Evolutionary conservation across 208 protist species (phyloP).

Genomic region (Trypanosoma vivax): DNA sequence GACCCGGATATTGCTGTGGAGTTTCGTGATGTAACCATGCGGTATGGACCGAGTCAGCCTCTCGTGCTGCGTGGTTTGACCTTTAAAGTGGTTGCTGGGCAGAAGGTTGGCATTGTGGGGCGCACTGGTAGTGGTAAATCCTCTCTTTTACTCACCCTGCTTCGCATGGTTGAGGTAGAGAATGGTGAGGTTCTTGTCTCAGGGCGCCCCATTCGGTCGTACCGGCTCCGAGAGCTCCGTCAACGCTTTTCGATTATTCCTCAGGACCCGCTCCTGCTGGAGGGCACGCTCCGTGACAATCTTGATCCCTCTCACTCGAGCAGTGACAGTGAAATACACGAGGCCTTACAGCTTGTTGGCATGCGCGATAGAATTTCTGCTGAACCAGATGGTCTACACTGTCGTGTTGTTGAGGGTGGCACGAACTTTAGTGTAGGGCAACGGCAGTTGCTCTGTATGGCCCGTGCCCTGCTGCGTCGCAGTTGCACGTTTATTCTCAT

Average conservation of each 20-base stretch:
- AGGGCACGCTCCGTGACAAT: slow-evolving; percentile 69
- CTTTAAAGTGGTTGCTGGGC: slow-evolving; percentile 35
- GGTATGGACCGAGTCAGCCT: slow-evolving; percentile 68
- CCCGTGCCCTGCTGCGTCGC: slow-evolving; percentile 16
- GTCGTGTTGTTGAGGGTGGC: slow-evolving; percentile 21
- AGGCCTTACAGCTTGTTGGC: slow-evolving; percentile 40
- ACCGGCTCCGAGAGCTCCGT: slow-evolving; percentile 48
- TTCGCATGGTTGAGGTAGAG: slow-evolving; percentile 51
- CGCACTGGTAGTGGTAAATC: slow-evolving; percentile 83
- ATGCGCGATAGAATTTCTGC: slow-evolving; percentile 28
- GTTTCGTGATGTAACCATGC: slow-evolving; percentile 60
- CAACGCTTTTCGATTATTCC: slow-evolving; percentile 64
- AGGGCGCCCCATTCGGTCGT: slow-evolving; percentile 20
- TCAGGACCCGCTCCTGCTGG: slow-evolving; percentile 75
- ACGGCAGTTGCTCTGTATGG: slow-evolving; percentile 25
- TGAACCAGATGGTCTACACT: slow-evolving; percentile 23
- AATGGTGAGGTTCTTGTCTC: slow-evolving; percentile 41
- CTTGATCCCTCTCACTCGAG: slow-evolving; percentile 46
- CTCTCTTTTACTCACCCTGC: slow-evolving; percentile 58
- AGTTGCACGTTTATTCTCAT: slow-evolving; percentile 20
- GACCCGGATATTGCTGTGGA: slow-evolving; percentile 22
- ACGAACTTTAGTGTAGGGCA: slow-evolving; percentile 28
- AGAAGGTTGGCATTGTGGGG: slow-evolving; percentile 83
- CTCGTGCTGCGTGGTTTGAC: slow-evolving; percentile 64
- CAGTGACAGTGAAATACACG: slow-evolving; percentile 34